These are phyloP conservation scores for Pseudovirgaria hyperparasitica DNA, from an alignment of 2,329 filamentous ascomycete genomes.

Conservation along the genomic window DNA sequence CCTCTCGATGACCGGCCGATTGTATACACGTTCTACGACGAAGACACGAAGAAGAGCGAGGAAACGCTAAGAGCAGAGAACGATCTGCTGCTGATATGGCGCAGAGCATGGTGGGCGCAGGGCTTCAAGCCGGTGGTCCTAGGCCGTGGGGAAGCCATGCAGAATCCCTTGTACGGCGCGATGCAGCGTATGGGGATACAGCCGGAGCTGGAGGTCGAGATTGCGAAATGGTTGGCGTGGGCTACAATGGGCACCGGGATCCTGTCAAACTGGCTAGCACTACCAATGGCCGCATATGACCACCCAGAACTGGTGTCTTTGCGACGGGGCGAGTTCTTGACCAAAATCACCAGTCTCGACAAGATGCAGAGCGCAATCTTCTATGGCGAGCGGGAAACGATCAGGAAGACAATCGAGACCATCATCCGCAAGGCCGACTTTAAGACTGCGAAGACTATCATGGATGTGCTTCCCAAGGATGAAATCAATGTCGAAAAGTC, in stretches of 20 bases:
- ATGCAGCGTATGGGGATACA: conserved; percentile 40
- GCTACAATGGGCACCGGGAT: conserved; percentile 78
- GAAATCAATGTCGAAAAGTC: conserved; percentile 53
- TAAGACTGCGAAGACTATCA: conserved; percentile 50
- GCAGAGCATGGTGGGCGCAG: conserved; percentile 88
- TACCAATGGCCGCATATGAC: conserved; percentile 71
- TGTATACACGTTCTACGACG: conserved; percentile 88
- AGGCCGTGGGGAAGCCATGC: conserved; percentile 65
- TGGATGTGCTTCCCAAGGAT: conserved; percentile 39
- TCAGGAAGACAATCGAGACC: conserved; percentile 30
- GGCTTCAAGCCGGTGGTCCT: conserved; percentile 80
- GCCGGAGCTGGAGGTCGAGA: conserved; percentile 34
- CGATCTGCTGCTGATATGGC: conserved; percentile 72
- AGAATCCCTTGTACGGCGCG: conserved; percentile 64
- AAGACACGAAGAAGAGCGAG: conserved; percentile 48
- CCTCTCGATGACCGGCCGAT: conserved; percentile 56
- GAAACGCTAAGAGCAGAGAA: conserved; percentile 60
- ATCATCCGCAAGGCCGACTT: conserved; percentile 38
- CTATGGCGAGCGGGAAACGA: conserved; percentile 47
- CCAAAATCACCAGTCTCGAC: conserved; percentile 60
- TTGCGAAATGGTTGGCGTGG: conserved; percentile 87
- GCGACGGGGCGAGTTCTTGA: conserved; percentile 65
- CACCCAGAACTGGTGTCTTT: conserved; percentile 61
- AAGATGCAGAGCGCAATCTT: conserved; percentile 63
- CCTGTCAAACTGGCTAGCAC: conserved; percentile 62